Percentiles rank a stretch among this genome's conserved stretches.
Conservation (phyloP, 2,329 filamentous ascomycete genomes). For the Colletotrichum karsti region DNA sequence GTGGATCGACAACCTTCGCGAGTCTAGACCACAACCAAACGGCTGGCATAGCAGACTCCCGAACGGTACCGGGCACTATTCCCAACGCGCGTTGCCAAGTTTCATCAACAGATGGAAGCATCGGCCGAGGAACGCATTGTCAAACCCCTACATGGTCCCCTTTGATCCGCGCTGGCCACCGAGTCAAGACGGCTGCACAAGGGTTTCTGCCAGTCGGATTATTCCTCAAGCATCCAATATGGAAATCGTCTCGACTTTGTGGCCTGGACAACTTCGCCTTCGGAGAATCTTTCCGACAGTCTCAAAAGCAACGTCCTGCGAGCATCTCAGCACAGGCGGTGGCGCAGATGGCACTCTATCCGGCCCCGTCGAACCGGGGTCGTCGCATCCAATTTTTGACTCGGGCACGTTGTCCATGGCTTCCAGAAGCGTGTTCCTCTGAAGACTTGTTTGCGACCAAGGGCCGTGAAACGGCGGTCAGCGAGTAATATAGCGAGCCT, state of each 20-base stretch:
- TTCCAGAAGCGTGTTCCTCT: slow-evolving; percentile 23
- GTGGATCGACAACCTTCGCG: slow-evolving; percentile 14
- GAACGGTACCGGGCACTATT: not conserved
- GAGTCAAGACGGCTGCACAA: slow-evolving; percentile 12
- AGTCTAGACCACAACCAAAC: not conserved
- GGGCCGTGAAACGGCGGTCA: not conserved
- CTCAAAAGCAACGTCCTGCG: not conserved
- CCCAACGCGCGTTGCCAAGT: slow-evolving; percentile 9
- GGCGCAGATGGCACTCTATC: not conserved
- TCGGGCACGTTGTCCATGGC: not conserved
- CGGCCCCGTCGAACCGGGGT: not conserved
- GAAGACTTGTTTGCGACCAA: not conserved
- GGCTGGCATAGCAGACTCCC: not conserved
- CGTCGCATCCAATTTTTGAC: not conserved
- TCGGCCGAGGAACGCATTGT: not conserved
- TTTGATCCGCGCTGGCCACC: not conserved
- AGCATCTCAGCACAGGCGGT: not conserved
- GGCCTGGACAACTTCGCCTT: not conserved
- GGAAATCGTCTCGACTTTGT: not conserved
- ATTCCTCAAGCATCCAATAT: not conserved
- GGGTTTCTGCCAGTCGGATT: not conserved
- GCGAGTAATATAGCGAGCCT: slow-evolving; percentile 1
- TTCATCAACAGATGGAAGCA: not conserved
- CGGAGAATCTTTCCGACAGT: not conserved
- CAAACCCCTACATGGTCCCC: not conserved